phyloP scores from a whole-genome alignment of 805 yeast species.

The Ogataea chonburiensis region DNA sequence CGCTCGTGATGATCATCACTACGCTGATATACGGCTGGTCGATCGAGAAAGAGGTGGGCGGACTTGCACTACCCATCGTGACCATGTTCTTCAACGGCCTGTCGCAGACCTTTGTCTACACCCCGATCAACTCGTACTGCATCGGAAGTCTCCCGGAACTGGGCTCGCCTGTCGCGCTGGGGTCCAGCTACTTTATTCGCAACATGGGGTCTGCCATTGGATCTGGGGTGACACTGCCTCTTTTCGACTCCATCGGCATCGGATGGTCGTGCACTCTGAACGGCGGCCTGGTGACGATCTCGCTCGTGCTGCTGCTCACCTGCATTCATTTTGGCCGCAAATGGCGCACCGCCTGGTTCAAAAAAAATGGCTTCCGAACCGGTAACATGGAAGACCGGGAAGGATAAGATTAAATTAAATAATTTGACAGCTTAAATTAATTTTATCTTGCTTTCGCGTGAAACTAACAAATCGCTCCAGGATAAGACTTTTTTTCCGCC shows the following conservation, averaged over 20 bases:
- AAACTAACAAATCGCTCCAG: constrained; percentile 4
- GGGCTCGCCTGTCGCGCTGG: constrained; percentile 49
- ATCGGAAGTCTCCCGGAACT: constrained; percentile 54
- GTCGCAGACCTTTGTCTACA: constrained; percentile 49
- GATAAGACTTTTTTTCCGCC: too few relatives aligned
- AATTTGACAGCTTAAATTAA: constrained; percentile 8
- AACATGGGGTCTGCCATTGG: constrained; percentile 50
- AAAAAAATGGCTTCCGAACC: constrained; percentile 8
- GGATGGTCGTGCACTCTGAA: constrained; percentile 54
- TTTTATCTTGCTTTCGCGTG: constrained; percentile 13
- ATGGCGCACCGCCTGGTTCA: constrained; percentile 11
- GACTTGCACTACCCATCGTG: constrained; percentile 50
- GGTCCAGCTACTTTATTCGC: constrained; percentile 48
- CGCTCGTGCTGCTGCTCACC: constrained; percentile 3
- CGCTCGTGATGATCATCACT: constrained; percentile 40
- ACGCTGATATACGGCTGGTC: constrained; percentile 53
- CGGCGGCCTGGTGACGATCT: constrained; percentile 25
- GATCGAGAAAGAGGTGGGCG: constrained; percentile 46
- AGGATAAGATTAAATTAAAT: constrained; percentile 4
- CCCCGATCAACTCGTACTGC: constrained; percentile 52
- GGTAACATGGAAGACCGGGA: constrained; percentile 7
- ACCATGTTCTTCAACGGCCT: constrained; percentile 46
- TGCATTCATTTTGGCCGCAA: constrained; percentile 10
- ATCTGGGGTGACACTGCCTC: constrained; percentile 45
- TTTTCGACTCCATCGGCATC: constrained; percentile 46